Evolutionary conservation across 23 red algal species (phyloP).

Genomic region (Pyropia haitanensis): DNA sequence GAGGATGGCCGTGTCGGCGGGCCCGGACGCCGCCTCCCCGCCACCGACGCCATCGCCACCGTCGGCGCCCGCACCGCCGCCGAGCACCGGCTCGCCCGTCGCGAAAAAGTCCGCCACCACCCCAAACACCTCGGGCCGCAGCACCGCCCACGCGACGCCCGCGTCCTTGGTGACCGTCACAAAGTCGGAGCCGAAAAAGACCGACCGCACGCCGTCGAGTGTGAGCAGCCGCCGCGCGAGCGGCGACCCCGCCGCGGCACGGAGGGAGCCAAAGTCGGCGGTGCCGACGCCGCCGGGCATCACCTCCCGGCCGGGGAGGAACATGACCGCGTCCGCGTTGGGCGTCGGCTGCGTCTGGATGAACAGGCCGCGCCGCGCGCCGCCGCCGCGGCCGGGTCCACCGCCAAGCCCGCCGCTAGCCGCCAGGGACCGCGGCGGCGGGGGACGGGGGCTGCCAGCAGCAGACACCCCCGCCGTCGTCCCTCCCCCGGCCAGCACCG

Average conservation of each 20-base stretch:
- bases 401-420: no score
- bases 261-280: slow-evolving; percentile 58
- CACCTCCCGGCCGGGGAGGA: slow-evolving; percentile 86
- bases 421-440: no score
- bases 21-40: not conserved
- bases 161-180: slow-evolving; percentile 87
- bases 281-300: slow-evolving; percentile 46
- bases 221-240: slow-evolving; percentile 72
- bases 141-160: slow-evolving; percentile 61
- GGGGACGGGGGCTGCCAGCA: no score
- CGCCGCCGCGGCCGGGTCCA: no score
- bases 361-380: slow-evolving; percentile 38
- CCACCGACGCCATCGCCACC: slow-evolving; percentile 7
- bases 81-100: slow-evolving; percentile 14
- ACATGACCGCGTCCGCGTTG: slow-evolving; percentile 91
- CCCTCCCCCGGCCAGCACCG: no score
- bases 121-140: slow-evolving; percentile 90
- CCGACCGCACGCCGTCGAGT: slow-evolving; percentile 62
- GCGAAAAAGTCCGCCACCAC: slow-evolving; percentile 88
- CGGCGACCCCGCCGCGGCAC: slow-evolving; percentile 28
- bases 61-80: slow-evolving; percentile 2
- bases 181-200: slow-evolving; percentile 90
- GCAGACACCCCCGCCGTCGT: no score
- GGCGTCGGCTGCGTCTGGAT: slow-evolving; percentile 90
- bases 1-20: slow-evolving; percentile 50